These are phyloP conservation scores for Beauveria sp. DNA, from an alignment of 2,329 filamentous ascomycete species.

Conservation along the genomic window DNA sequence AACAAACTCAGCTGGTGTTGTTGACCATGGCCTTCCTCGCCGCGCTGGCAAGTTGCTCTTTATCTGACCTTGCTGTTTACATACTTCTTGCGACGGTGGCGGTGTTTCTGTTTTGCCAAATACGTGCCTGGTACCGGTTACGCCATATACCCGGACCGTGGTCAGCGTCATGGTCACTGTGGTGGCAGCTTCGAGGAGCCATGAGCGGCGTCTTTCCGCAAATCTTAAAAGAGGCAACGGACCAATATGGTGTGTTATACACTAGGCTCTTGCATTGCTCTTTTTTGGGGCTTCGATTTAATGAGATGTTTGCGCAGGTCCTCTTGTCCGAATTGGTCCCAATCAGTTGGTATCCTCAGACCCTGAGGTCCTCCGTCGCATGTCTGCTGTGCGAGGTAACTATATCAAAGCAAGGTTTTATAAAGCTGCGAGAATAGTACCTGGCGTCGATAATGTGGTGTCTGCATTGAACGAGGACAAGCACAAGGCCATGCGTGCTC, in stretches of 20 bases:
- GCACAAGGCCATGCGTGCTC: slow-evolving; percentile 32
- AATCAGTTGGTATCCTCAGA: slow-evolving; percentile 34
- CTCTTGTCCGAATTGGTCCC: slow-evolving; percentile 35
- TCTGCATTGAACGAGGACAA: slow-evolving; percentile 38
- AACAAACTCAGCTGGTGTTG: neutral
- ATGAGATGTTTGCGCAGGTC: slow-evolving; percentile 15
- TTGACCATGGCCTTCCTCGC: neutral
- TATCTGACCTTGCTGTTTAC: neutral
- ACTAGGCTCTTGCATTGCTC: neutral
- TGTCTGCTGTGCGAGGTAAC: slow-evolving; percentile 28
- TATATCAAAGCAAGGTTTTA: slow-evolving; percentile 38
- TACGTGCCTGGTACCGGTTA: slow-evolving; percentile 21
- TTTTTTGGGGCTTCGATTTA: neutral
- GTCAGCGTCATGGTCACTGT: slow-evolving; percentile 20
- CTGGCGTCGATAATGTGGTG: slow-evolving; percentile 46
- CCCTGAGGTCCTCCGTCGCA: slow-evolving; percentile 29
- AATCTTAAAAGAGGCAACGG: slow-evolving; percentile 18
- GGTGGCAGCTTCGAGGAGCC: slow-evolving; percentile 23
- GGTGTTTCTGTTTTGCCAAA: neutral
- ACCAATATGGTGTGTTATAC: slow-evolving; percentile 18
- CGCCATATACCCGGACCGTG: slow-evolving; percentile 22
- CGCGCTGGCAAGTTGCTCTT: neutral
- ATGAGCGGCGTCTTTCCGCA: slow-evolving; percentile 23
- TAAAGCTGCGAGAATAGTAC: slow-evolving; percentile 42
- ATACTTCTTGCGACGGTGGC: neutral